phyloP scores from a whole-genome alignment of 2,329 filamentous ascomycete species.

The Arthrobotrys sinensis region DNA sequence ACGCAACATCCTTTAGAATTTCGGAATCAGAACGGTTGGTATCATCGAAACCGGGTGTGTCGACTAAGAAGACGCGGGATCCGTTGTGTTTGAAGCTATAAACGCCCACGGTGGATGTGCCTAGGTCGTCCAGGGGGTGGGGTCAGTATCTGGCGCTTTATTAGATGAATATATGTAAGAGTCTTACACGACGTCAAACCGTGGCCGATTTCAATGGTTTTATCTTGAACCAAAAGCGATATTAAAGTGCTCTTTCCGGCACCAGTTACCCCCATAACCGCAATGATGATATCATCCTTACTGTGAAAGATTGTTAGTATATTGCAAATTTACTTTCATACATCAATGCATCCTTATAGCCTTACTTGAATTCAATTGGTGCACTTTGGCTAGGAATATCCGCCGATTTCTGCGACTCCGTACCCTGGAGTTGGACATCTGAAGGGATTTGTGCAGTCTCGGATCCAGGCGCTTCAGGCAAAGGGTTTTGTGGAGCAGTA shows the following conservation, averaged over 20 bases:
- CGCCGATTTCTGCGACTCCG: not conserved
- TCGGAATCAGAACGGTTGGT: conserved; percentile 68
- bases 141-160: not conserved
- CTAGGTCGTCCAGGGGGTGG: not conserved
- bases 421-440: not conserved
- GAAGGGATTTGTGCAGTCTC: not conserved
- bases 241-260: conserved; percentile 42
- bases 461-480: too few relatives aligned
- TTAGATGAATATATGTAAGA: too few relatives aligned
- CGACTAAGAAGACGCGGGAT: conserved; percentile 66
- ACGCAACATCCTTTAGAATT: conserved; percentile 68
- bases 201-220: conserved; percentile 16
- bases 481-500: not conserved
- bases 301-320: not conserved
- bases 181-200: conserved; percentile 25
- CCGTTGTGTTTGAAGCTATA: conserved; percentile 11
- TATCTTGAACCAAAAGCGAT: not conserved
- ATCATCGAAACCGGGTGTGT: conserved; percentile 71
- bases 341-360: not conserved
- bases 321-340: not conserved
- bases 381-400: not conserved
- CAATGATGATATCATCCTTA: conserved; percentile 25
- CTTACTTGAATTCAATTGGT: conserved; percentile 9
- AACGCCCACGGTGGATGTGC: conserved; percentile 8
- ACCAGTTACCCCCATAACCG: conserved; percentile 39